Evolutionary conservation across 371 early-diverging fungal genomes (phyloP).

Genomic region (Apophysomyces variabilis): DNA sequence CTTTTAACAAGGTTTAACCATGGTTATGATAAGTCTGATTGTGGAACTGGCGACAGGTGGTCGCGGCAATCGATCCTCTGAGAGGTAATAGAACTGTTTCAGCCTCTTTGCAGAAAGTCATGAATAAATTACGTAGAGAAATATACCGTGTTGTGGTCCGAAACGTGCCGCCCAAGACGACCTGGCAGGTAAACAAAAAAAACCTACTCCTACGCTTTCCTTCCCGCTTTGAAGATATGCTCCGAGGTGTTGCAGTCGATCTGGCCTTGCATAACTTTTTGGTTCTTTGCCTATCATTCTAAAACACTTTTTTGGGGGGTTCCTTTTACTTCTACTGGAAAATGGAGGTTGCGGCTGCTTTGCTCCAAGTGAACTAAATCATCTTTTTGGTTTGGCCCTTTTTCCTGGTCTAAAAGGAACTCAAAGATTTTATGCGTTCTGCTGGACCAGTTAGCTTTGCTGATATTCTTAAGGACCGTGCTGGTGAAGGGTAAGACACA

Average conservation of each 20-base stretch:
- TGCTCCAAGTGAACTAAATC: conserved; percentile 11
- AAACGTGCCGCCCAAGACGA: conserved; percentile 66
- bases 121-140: not conserved
- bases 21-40: conserved; percentile 5
- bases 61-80: conserved; percentile 4
- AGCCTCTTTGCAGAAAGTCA: not conserved
- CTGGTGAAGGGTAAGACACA: conserved; percentile 78
- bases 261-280: conserved; percentile 14
- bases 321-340: conserved; percentile 16
- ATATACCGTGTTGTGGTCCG: conserved; percentile 64
- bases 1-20: not conserved
- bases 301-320: conserved; percentile 7
- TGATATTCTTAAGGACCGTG: conserved; percentile 80
- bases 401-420: conserved; percentile 66
- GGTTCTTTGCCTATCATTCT: conserved; percentile 7
- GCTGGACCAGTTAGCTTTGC: conserved; percentile 93
- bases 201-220: conserved; percentile 1
- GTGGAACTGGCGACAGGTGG: conserved; percentile 9
- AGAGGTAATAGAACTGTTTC: conserved; percentile 9
- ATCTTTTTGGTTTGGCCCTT: conserved; percentile 9
- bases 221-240: not conserved
- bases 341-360: conserved; percentile 1
- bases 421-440: conserved; percentile 92
- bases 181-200: conserved; percentile 71
- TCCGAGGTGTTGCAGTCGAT: conserved; percentile 10